Evolutionary conservation across 495 filamentous ascomycete species (phyloP).

Genomic region (Durotheca rogersii): DNA sequence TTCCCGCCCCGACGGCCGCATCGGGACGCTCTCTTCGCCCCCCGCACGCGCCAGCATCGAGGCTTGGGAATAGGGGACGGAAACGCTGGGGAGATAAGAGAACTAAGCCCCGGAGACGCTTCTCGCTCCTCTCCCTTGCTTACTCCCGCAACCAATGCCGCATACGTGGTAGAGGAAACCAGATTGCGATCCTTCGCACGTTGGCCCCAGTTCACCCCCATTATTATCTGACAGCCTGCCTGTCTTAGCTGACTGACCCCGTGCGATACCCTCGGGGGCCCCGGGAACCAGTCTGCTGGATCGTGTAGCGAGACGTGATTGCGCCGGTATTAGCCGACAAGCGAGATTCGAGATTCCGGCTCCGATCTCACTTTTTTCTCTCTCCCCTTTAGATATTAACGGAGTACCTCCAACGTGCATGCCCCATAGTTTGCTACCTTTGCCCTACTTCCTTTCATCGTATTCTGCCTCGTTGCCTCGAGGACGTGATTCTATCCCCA

Average conservation of each 20-base stretch:
- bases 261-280: constrained; percentile 12
- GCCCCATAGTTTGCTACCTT: constrained; percentile 9
- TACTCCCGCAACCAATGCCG: not conserved
- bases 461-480: not conserved
- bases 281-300: constrained; percentile 24
- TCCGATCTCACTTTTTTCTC: too few species aligned
- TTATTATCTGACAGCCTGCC: constrained; percentile 5
- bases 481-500: not conserved
- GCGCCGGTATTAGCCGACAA: constrained; percentile 26
- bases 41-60: constrained; percentile 14
- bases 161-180: too few species aligned
- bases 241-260: not conserved
- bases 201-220: not conserved
- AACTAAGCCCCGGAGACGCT: too few species aligned
- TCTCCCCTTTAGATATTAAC: constrained; percentile 1
- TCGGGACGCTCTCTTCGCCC: not conserved
- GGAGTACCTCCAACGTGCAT: constrained; percentile 1
- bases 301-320: constrained; percentile 20
- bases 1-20: too few species aligned
- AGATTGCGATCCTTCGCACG: constrained; percentile 7
- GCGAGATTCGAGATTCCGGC: constrained; percentile 22
- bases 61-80: too few species aligned
- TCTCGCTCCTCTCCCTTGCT: constrained; percentile 17
- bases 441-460: not conserved
- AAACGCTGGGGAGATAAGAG: too few species aligned